phyloP scores from a whole-genome alignment of 1,284 basidiomycete species.

The Sporisorium iseilematis-ciliati region DNA sequence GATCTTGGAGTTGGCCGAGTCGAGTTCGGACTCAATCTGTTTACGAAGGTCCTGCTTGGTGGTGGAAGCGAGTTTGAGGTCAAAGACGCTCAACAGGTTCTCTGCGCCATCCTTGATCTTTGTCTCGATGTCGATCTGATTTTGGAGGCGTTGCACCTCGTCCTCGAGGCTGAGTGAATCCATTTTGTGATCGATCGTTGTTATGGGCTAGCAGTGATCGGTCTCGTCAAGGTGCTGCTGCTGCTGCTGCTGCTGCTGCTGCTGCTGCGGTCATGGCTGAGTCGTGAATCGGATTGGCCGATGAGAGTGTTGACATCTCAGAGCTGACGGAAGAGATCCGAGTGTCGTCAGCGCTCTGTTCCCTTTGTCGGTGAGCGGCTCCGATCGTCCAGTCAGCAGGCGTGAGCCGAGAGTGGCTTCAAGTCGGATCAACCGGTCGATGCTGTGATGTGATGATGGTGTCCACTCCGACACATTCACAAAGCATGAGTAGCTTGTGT shows the following conservation, averaged over 20 bases:
- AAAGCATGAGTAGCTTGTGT: background rate
- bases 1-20: slow-evolving; percentile 79
- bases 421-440: background rate
- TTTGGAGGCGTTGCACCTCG: slow-evolving; percentile 78
- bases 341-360: background rate
- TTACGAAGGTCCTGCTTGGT: slow-evolving; percentile 76
- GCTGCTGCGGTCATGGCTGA: slow-evolving; percentile 1
- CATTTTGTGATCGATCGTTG: slow-evolving; percentile 10
- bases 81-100: slow-evolving; percentile 79
- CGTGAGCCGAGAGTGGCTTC: background rate
- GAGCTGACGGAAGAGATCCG: slow-evolving; percentile 2
- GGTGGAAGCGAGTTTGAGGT: slow-evolving; percentile 35
- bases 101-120: slow-evolving; percentile 87
- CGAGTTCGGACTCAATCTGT: slow-evolving; percentile 82
- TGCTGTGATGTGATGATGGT: slow-evolving; percentile 1
- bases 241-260: no score
- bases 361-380: no score
- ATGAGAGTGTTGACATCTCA: background rate
- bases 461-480: background rate
- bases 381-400: slow-evolving; percentile 4
- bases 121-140: slow-evolving; percentile 78
- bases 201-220: no score
- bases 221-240: no score
- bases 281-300: background rate
- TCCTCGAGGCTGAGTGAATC: slow-evolving; percentile 19